phyloP scores from a whole-genome alignment of 805 yeast genomes.

The Hanseniaspora hatyaiensis region DNA sequence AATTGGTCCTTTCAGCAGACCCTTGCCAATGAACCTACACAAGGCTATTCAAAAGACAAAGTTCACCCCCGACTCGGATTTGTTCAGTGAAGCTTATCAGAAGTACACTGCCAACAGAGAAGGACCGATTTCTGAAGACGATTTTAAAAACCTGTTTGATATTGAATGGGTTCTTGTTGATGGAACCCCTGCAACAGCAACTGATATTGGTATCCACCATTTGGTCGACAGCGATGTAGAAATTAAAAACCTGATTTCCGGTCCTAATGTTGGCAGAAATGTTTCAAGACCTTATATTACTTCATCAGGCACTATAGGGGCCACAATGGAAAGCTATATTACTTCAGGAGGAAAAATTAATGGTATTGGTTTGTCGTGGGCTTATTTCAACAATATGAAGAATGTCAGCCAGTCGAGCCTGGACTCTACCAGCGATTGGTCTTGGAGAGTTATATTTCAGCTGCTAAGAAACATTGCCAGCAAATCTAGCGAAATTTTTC shows the following conservation, averaged over 20 bases:
- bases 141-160: constrained; percentile 26
- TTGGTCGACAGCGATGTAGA: constrained; percentile 27
- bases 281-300: constrained; percentile 78
- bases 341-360: constrained; percentile 38
- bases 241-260: constrained; percentile 57
- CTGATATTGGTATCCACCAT: constrained; percentile 79
- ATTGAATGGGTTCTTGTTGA: constrained; percentile 81
- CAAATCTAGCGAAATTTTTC: no score
- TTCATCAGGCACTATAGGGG: constrained; percentile 92
- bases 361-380: constrained; percentile 75
- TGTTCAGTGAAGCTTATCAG: not conserved
- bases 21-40: constrained; percentile 31
- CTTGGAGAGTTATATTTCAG: constrained; percentile 49
- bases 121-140: not conserved
- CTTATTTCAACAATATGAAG: constrained; percentile 46
- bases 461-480: constrained; percentile 44
- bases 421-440: constrained; percentile 52
- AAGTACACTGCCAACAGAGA: no score
- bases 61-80: not conserved
- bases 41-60: constrained; percentile 7
- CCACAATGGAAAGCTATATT: constrained; percentile 86
- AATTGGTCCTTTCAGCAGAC: constrained; percentile 55
- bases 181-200: constrained; percentile 94
- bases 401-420: constrained; percentile 42
- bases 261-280: constrained; percentile 93